A percentile compares a stretch with the other conserved stretches of the same genome.
Evolutionary conservation across 768 basidiomycete genomes (phyloP).

Genomic region (Hypholoma fasciculare): DNA sequence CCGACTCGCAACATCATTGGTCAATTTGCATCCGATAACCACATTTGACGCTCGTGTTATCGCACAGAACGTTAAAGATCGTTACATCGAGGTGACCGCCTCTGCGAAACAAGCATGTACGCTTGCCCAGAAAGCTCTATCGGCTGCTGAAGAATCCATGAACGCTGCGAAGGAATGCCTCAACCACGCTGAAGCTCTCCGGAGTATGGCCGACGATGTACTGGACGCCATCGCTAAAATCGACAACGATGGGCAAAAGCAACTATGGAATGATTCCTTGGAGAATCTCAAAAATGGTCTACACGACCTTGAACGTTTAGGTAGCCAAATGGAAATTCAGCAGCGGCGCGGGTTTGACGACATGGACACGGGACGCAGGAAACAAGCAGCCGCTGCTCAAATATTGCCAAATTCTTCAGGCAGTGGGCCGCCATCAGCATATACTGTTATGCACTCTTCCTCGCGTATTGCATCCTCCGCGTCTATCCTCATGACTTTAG

Average conservation of each 20-base stretch:
- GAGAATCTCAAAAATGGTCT: slow-evolving; percentile 7
- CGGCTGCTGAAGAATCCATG: slow-evolving; percentile 26
- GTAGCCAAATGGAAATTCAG: too few species aligned
- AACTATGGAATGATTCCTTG: slow-evolving; percentile 6
- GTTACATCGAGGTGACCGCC: slow-evolving; percentile 21
- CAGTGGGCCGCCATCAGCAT: too few species aligned
- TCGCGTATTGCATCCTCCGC: too few species aligned
- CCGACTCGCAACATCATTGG: slow-evolving; percentile 20
- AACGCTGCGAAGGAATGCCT: slow-evolving; percentile 27
- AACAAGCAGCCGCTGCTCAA: too few species aligned
- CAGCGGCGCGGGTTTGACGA: too few species aligned
- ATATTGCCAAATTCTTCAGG: too few species aligned
- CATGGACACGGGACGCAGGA: too few species aligned
- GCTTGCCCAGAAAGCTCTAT: slow-evolving; percentile 30
- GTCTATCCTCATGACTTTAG: too few species aligned
- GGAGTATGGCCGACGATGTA: slow-evolving; percentile 21
- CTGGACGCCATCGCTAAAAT: slow-evolving; percentile 20
- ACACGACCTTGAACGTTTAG: neutral
- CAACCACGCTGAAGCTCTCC: slow-evolving; percentile 21
- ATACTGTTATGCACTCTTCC: too few species aligned
- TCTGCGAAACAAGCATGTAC: slow-evolving; percentile 25
- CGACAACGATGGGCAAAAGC: neutral
- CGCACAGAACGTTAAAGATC: slow-evolving; percentile 23
- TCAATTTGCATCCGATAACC: slow-evolving; percentile 19
- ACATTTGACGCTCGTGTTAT: slow-evolving; percentile 15